phyloP scores from a whole-genome alignment of 2,329 filamentous ascomycete species.

The Lachnellula hyalina region DNA sequence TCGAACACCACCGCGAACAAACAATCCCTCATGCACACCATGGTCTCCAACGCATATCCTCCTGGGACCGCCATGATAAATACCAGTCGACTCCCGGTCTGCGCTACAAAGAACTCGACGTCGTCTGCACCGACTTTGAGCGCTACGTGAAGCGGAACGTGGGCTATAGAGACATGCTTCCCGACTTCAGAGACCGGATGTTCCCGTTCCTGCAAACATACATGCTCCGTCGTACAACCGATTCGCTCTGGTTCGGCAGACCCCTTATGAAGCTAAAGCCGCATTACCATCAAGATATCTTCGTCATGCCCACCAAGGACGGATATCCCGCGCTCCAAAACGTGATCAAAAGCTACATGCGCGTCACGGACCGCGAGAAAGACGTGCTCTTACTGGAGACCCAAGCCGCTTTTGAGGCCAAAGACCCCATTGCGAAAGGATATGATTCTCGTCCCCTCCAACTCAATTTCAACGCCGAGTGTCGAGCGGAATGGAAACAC shows the following conservation, averaged over 20 bases:
- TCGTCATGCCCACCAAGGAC: constrained; percentile 1
- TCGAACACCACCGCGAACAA: constrained; percentile 12
- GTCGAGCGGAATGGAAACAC: constrained; percentile 1
- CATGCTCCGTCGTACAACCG: constrained; percentile 17
- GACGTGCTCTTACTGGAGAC: neutral
- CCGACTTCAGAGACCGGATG: neutral
- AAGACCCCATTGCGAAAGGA: neutral
- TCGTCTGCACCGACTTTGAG: constrained; percentile 12
- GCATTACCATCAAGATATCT: constrained; percentile 16
- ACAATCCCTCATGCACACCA: neutral
- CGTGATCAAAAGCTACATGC: neutral
- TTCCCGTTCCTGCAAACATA: constrained; percentile 13
- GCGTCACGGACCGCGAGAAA: neutral
- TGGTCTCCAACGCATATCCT: neutral
- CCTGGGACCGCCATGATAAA: neutral
- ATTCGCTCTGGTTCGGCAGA: constrained; percentile 17
- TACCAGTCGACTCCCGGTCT: neutral
- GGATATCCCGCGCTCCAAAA: too few species aligned
- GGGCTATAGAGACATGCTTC: neutral
- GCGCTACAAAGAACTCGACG: constrained; percentile 7
- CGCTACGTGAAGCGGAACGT: constrained; percentile 1
- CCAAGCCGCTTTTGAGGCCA: constrained; percentile 2
- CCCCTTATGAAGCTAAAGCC: constrained; percentile 16
- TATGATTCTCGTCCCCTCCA: neutral
- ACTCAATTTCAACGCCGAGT: constrained; percentile 5